Base-by-base conservation (phyloP, 2,329 filamentous ascomycete species). In the Diplocarpon rosae region DNA sequence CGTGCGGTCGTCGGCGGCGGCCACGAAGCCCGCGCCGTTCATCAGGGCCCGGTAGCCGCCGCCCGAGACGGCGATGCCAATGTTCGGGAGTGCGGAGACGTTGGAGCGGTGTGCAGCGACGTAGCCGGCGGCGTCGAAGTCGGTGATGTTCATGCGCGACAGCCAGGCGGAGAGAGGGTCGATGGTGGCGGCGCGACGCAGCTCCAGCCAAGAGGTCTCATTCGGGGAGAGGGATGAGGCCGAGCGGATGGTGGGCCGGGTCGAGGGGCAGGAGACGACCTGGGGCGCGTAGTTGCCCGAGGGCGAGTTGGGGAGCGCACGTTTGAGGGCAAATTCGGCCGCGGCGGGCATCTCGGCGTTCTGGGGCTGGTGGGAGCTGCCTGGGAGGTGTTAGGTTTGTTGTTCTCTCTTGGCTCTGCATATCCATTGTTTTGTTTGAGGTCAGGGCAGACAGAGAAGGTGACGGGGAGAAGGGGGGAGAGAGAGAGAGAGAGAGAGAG, bases 1-100 rank as follows among this genome's bases (percentile, higher is more conserved):
- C 0, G 83, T 88, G 15, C 88, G 76, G 55, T 65, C 75, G 62
- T 95, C 88, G 53, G 87, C 89, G 0, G 87, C 88, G 27, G 83
- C 76, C 13, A 94, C 56, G 35, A 81, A 82, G 48, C 88, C 88
- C 13, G 81, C 88, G 31, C 85, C 87, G 59, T 84, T 90, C 68
- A 89, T 69, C 67, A 93, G 70, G n/a, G 88, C 87, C 45, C 88
- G 73, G 62, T 92, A 94, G 30, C 88, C 88, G 60, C 88, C 88
- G 11, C 87, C 87, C 0, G 85, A 92, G 36, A 84, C 69, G 10
- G 87, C 85, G 50, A 94, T 75, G 13, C 72, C 86, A 49, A 94
- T 79, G 53, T 80, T 84, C 0, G 80, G 80, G 20, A 82, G 56
- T 1, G 70, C 67, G 13, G 71, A 70, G 0, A 66, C 67, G 62